Evolutionary conservation across 345 rosid species (phyloP).

Genomic region (Anastatica hierochuntica): DNA sequence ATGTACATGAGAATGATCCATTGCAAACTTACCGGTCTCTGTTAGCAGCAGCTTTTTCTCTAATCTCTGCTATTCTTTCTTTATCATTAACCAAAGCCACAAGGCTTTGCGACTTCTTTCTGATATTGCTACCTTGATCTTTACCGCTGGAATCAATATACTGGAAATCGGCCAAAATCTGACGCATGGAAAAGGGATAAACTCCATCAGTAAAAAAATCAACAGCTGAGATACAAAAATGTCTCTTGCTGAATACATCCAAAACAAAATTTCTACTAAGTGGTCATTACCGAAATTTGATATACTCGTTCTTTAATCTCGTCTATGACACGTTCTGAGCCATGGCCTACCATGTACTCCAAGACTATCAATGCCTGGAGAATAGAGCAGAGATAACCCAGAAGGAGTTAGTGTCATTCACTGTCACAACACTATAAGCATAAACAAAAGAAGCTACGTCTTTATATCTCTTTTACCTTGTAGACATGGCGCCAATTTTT

Average conservation of each 20-base stretch:
- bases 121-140: constrained; percentile 95
- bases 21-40: constrained; percentile 77
- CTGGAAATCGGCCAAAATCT: constrained; percentile 82
- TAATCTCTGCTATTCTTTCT: constrained; percentile 74
- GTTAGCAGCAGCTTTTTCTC: constrained; percentile 92
- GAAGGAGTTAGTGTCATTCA: background rate
- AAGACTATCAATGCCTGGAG: constrained; percentile 80
- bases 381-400: constrained; percentile 10
- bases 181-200: constrained; percentile 22
- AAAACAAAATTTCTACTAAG: background rate
- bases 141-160: constrained; percentile 89
- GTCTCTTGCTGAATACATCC: constrained; percentile 5
- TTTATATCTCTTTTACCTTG: constrained; percentile 43
- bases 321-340: constrained; percentile 88
- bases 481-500: constrained; percentile 98
- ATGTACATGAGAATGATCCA: background rate
- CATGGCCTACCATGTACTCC: constrained; percentile 93
- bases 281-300: constrained; percentile 72
- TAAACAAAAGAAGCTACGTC: background rate
- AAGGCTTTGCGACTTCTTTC: constrained; percentile 91
- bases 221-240: background rate
- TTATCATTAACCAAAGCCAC: constrained; percentile 88
- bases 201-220: background rate
- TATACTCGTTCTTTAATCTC: constrained; percentile 82
- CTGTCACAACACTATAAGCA: background rate